phyloP scores from a whole-genome alignment of 345 rosid genomes.

The Nasturtium officinale region DNA sequence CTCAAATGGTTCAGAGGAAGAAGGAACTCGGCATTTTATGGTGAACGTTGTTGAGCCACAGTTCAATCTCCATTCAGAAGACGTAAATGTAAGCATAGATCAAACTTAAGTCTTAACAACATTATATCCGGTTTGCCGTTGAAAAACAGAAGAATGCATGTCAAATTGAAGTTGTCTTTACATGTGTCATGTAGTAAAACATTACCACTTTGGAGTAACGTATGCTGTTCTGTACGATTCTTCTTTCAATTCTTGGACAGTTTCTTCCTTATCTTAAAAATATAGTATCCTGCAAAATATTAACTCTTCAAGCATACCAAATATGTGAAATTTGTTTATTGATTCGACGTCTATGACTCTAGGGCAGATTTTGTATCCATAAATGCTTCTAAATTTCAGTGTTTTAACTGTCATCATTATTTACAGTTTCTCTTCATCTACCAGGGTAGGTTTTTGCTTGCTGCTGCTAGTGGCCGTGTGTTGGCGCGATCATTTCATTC shows the following conservation, averaged over 20 bases:
- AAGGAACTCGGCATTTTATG: slow-evolving; percentile 86
- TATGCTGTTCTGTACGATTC: neutral
- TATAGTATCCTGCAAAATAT: neutral
- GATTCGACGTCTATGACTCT: neutral
- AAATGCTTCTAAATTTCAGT: neutral
- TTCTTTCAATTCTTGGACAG: neutral
- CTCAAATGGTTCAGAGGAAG: slow-evolving; percentile 65
- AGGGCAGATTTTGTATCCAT: neutral
- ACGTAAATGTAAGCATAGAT: slow-evolving; percentile 77
- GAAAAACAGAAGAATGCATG: neutral
- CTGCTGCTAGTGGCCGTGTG: slow-evolving; percentile 96
- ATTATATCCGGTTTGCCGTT: neutral
- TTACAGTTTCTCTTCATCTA: slow-evolving; percentile 20
- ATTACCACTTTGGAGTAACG: neutral
- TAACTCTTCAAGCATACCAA: neutral
- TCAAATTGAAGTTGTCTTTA: neutral
- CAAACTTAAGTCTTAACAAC: slow-evolving; percentile 18
- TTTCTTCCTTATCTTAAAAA: slow-evolving; percentile 10
- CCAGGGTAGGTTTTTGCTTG: slow-evolving; percentile 98
- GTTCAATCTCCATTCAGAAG: slow-evolving; percentile 98
- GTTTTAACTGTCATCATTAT: slow-evolving; percentile 12
- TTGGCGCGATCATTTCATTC: slow-evolving; percentile 91
- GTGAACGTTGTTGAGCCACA: slow-evolving; percentile 97
- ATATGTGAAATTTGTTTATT: neutral
- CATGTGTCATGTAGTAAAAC: neutral